phyloP scores from a whole-genome alignment of 75 land plant genomes.

The Cupressus sempervirens region DNA sequence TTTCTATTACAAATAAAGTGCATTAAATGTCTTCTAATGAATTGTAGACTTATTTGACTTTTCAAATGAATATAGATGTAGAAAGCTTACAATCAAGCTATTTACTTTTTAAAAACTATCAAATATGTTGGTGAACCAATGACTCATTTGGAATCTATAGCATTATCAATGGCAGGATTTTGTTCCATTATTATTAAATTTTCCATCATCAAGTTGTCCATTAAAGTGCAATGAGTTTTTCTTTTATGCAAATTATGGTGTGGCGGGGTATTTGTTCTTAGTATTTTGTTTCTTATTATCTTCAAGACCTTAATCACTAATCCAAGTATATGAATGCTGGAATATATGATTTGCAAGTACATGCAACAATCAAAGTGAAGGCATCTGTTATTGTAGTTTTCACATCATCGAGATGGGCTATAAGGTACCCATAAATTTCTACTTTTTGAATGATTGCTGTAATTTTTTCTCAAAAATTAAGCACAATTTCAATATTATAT shows the following conservation, averaged over 20 bases:
- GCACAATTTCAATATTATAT: background rate
- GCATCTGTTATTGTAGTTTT: conserved; percentile 90
- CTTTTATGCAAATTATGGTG: background rate
- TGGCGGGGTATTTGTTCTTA: background rate
- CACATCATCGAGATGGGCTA: conserved; percentile 93
- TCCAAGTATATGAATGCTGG: background rate
- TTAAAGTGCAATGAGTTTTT: background rate
- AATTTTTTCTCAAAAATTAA: background rate
- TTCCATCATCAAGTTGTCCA: background rate
- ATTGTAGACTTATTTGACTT: background rate
- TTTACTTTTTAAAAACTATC: conserved; percentile 83
- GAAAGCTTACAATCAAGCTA: conserved; percentile 91
- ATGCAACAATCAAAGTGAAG: conserved; percentile 85
- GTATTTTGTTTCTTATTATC: background rate
- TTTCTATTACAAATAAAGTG: background rate
- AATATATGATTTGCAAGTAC: conserved; percentile 39
- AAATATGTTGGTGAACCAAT: conserved; percentile 95
- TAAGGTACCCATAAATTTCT: conserved; percentile 49
- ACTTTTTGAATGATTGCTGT: background rate
- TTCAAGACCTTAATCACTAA: background rate
- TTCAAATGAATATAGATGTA: conserved; percentile 56
- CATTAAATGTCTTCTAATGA: background rate
- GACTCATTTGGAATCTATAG: conserved; percentile 96
- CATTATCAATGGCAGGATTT: conserved; percentile 82
- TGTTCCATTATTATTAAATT: background rate